These are phyloP conservation scores for Pestalotiopsis sp. DNA, from an alignment of 2,329 filamentous ascomycete species.

Conservation along the genomic window DNA sequence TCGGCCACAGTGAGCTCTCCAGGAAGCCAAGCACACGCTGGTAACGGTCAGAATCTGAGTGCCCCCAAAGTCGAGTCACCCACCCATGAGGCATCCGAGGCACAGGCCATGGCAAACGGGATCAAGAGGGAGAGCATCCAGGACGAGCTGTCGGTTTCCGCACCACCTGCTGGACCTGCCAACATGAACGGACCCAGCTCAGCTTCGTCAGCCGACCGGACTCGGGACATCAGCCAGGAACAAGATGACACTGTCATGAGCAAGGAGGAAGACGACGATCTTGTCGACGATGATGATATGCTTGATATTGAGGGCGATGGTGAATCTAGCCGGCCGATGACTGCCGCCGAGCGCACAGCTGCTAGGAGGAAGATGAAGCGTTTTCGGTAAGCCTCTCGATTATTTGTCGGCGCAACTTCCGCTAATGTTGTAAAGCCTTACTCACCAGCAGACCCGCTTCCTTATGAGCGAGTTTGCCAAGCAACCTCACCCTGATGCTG, in stretches of 20 bases:
- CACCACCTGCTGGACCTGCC: constrained; percentile 40
- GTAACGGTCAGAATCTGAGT: constrained; percentile 44
- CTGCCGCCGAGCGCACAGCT: constrained; percentile 58
- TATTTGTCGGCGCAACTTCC: not conserved
- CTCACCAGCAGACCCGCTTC: constrained; percentile 95
- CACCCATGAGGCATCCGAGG: constrained; percentile 35
- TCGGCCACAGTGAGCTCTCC: constrained; percentile 30
- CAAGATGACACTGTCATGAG: constrained; percentile 37
- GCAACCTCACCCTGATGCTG: constrained; percentile 90
- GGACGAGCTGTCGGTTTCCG: constrained; percentile 41
- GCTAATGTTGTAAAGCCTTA: constrained; percentile 60
- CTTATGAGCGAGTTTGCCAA: constrained; percentile 97
- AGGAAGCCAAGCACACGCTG: constrained; percentile 35
- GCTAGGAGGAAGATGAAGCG: constrained; percentile 71
- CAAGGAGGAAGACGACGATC: constrained; percentile 54
- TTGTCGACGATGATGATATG: constrained; percentile 60
- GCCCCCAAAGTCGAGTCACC: constrained; percentile 42
- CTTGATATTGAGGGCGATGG: constrained; percentile 48
- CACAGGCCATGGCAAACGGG: constrained; percentile 33
- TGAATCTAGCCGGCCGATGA: constrained; percentile 44
- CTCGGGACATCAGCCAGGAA: constrained; percentile 31
- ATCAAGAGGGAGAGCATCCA: constrained; percentile 39
- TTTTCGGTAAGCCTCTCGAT: constrained; percentile 61
- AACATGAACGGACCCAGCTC: constrained; percentile 42
- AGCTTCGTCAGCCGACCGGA: constrained; percentile 37